Conservation (phyloP, 2,329 filamentous ascomycete species). For the Trichoderma endophyticum region DNA sequence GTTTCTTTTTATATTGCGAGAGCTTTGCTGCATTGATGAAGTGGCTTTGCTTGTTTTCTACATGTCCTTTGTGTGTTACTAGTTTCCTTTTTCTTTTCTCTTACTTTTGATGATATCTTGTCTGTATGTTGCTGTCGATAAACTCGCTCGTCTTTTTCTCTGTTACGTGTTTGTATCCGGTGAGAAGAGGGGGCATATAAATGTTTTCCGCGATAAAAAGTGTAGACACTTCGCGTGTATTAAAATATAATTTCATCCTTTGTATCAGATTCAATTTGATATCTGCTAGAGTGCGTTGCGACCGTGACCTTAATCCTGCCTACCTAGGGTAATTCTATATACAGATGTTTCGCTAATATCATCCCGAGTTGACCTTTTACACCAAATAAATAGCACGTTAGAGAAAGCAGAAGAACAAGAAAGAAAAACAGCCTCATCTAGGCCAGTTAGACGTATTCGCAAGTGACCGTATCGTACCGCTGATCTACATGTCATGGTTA, state of each 20-base stretch:
- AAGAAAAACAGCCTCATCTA: neutral
- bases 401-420: neutral
- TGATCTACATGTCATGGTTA: slow-evolving; percentile 28
- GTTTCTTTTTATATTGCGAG: neutral
- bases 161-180: neutral
- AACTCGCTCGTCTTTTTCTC: neutral
- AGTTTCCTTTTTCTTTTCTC: neutral
- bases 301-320: neutral
- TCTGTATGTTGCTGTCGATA: slow-evolving; percentile 5
- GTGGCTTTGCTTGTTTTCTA: slow-evolving; percentile 5
- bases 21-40: neutral
- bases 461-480: slow-evolving; percentile 41
- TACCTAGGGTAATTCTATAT: slow-evolving; percentile 2
- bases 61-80: slow-evolving; percentile 10
- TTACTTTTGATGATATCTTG: slow-evolving; percentile 7
- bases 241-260: slow-evolving; percentile 9
- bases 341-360: neutral
- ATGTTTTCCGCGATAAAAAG: neutral
- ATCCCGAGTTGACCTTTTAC: neutral
- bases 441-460: slow-evolving; percentile 39
- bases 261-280: neutral
- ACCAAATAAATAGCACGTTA: neutral
- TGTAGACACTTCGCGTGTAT: slow-evolving; percentile 3
- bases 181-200: neutral
- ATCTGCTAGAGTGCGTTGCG: neutral